phyloP scores from a whole-genome alignment of 352 stramenopile species.

The Globisporangium paroecandrum region DNA sequence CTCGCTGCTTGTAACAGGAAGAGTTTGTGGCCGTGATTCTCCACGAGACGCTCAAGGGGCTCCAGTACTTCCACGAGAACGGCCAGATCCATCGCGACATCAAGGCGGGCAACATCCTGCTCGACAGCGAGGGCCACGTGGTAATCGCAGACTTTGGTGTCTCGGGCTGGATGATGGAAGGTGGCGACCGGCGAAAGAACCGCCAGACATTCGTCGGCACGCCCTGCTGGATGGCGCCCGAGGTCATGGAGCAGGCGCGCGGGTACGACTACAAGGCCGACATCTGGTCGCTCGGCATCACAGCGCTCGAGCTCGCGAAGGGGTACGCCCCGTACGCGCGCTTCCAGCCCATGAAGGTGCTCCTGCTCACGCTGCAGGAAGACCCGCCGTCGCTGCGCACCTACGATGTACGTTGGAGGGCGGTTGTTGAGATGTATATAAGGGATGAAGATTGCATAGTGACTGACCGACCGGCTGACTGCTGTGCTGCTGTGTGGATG shows the following conservation, averaged over 20 bases:
- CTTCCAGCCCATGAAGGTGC: slow-evolving; percentile 98
- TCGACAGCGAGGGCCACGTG: slow-evolving; percentile 93
- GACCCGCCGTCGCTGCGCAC: slow-evolving; percentile 91
- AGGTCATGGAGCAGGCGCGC: slow-evolving; percentile 91
- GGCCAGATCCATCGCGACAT: slow-evolving; percentile 98
- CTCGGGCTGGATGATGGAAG: slow-evolving; percentile 97
- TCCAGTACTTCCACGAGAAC: slow-evolving; percentile 99
- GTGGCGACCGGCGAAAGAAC: slow-evolving; percentile 91
- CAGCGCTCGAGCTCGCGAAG: slow-evolving; percentile 97
- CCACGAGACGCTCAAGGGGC: slow-evolving; percentile 94
- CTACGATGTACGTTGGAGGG: slow-evolving; percentile 69
- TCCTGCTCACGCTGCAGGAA: slow-evolving; percentile 96
- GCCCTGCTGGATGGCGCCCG: slow-evolving; percentile 95
- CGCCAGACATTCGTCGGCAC: slow-evolving; percentile 98
- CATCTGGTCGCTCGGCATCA: slow-evolving; percentile 99
- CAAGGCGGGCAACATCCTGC: slow-evolving; percentile 97
- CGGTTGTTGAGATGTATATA: not conserved
- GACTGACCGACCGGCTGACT: not conserved
- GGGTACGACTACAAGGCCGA: slow-evolving; percentile 97
- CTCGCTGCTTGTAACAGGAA: slow-evolving; percentile 38
- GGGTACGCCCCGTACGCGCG: slow-evolving; percentile 98
- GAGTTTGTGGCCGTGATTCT: slow-evolving; percentile 97
- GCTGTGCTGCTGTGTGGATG: not conserved
- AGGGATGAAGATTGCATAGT: not conserved
- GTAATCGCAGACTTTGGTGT: slow-evolving; percentile 99